Conservation (phyloP, 2,329 filamentous ascomycete genomes). For the Sporothrix brasiliensis region DNA sequence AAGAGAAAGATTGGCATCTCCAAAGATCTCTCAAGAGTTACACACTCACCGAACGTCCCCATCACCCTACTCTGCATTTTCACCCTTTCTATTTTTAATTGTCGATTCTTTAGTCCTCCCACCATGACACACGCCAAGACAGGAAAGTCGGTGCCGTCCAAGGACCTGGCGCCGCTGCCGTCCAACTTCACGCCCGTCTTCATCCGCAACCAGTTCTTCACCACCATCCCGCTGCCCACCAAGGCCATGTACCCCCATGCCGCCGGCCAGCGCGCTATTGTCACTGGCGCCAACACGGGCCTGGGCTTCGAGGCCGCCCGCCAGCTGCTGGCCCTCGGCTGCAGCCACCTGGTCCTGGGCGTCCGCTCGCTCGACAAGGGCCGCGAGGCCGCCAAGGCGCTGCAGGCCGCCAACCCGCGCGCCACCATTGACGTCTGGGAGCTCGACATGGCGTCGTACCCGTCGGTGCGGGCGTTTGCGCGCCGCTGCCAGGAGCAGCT, state of each 20-base stretch:
- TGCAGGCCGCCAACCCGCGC: conserved; percentile 29
- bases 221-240: conserved; percentile 31
- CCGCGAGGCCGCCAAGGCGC: conserved; percentile 27
- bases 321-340: conserved; percentile 34
- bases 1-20: too few relatives aligned
- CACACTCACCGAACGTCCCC: background rate
- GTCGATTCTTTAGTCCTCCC: background rate
- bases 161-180: conserved; percentile 26
- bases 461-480: conserved; percentile 44
- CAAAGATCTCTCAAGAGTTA: background rate
- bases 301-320: conserved; percentile 34
- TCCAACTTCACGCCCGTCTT: conserved; percentile 27
- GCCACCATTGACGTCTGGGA: conserved; percentile 44
- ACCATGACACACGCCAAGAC: conserved; percentile 16
- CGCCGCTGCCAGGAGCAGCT: conserved; percentile 28
- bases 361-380: conserved; percentile 33
- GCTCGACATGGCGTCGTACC: conserved; percentile 46
- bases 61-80: background rate
- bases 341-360: conserved; percentile 33
- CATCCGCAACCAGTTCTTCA: conserved; percentile 32
- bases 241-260: conserved; percentile 17
- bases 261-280: conserved; percentile 22
- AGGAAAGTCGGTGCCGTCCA: conserved; percentile 21
- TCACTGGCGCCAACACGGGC: conserved; percentile 35
- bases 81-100: background rate